Evolutionary conservation across 495 filamentous ascomycete species (phyloP), one percentile per base, ranked within the genome.

Genomic region (Daldinia loculata): DNA sequence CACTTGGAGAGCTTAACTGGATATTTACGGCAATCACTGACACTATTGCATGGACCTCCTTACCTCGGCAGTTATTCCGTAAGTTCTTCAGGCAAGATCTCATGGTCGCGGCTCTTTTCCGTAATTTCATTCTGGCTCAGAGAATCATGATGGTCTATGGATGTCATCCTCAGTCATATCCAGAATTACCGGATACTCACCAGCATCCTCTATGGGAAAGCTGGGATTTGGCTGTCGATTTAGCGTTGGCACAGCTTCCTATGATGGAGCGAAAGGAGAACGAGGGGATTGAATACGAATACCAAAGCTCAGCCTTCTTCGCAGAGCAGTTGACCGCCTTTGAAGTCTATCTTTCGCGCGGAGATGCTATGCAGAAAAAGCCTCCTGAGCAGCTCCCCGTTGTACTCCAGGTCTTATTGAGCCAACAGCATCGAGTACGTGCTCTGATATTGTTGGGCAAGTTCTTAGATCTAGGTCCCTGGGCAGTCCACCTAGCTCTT

Each of bases 1-100:
- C 95, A 0, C 87, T 98, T 43, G 95, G 95, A 50, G 95, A 99
- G 80, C 81, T 99, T 4, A 98, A 98, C 77, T 99, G 95, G 95
- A 99, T 99, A 24, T 97, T 99, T 72, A 99, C 95, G 2, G 95
- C 95, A 14, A 98, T 99, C 63, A 99, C 95, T 2, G 95, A 99
- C 77, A 98, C 95, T 0, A 99, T 99, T 75, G 95, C 95, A 6
- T 99, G 95, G 95, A 98, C 97, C 53, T 93, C 90, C 4, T 81
- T 99, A 11, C 92, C 93, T 8, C 89, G 94, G 3, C 87, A 92
- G 15, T 81, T 97, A 17, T 99, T 99, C 80, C 95, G 96, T 81
- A 96, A 96, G 74, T 91, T 98, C 56, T 99, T 98, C 77, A 84
- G 95, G 9, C 95, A 99, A 75, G 95, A 99, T 77, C 84, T 99